phyloP scores from a whole-genome alignment of 148 eudicot species.

The Amaranthus cruentus region DNA sequence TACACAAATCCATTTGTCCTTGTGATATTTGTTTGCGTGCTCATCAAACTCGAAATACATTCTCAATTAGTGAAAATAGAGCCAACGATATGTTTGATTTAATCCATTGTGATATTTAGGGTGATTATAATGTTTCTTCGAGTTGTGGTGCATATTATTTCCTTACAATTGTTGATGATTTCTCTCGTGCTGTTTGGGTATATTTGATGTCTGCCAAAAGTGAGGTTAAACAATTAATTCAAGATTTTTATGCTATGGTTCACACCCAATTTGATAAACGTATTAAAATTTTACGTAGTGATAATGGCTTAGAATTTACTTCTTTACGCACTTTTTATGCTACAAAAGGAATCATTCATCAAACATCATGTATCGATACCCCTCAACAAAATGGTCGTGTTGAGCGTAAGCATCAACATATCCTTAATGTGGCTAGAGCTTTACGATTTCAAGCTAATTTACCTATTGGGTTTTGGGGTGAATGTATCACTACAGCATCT shows the following conservation, averaged over 20 bases:
- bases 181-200: not conserved
- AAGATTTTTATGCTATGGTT: not conserved
- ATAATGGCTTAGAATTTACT: not conserved
- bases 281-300: not conserved
- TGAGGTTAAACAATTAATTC: not conserved
- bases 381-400: too few species aligned
- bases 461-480: not conserved
- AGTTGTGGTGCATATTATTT: slow-evolving; percentile 8
- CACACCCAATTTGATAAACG: not conserved
- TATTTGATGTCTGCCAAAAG: not conserved
- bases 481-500: not conserved
- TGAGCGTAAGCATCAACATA: too few species aligned
- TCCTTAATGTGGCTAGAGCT: not conserved
- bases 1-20: not conserved
- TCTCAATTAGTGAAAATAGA: not conserved
- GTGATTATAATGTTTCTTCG: not conserved
- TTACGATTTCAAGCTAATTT: not conserved
- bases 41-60: not conserved
- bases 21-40: slow-evolving; percentile 13
- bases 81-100: not conserved
- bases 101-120: slow-evolving; percentile 13
- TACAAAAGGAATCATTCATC: not conserved
- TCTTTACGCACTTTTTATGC: not conserved
- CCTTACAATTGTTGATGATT: not conserved
- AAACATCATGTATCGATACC: too few species aligned